Conservation (phyloP, 1,139 yeast species). For the Arxiozyma heterogenica region DNA sequence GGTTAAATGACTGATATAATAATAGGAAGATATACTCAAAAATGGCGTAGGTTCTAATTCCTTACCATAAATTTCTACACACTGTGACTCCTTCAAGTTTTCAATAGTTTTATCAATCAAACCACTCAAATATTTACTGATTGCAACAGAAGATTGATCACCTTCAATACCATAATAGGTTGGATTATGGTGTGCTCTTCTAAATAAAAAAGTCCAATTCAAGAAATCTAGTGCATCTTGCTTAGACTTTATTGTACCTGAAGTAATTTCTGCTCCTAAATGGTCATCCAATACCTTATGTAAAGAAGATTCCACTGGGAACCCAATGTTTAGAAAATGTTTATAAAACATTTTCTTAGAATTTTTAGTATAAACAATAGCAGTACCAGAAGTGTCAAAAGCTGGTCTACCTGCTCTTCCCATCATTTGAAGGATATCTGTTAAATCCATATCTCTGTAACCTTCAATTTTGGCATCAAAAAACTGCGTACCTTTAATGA, state of each 20-base stretch:
- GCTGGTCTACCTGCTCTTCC: constrained; percentile 93
- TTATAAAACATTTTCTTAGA: constrained; percentile 86
- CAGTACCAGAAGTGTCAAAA: constrained; percentile 89
- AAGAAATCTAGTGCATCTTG: constrained; percentile 90
- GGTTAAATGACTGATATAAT: constrained; percentile 87
- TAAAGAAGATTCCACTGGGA: constrained; percentile 93
- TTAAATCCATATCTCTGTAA: constrained; percentile 57
- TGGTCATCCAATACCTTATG: constrained; percentile 92
- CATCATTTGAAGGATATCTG: constrained; percentile 61
- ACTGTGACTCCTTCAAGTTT: constrained; percentile 61
- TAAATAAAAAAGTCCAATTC: constrained; percentile 88
- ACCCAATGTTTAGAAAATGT: constrained; percentile 88
- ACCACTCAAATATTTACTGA: constrained; percentile 59
- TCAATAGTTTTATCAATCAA: constrained; percentile 64
- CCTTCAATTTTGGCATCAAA: constrained; percentile 40
- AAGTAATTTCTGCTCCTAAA: constrained; percentile 89
- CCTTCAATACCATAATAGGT: constrained; percentile 79
- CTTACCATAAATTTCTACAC: constrained; percentile 47
- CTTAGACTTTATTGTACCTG: constrained; percentile 72
- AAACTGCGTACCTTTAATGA: constrained; percentile 49
- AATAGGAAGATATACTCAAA: constrained; percentile 78
- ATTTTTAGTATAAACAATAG: constrained; percentile 89
- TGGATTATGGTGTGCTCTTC: constrained; percentile 93
- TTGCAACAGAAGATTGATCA: constrained; percentile 56
- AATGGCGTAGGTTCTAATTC: constrained; percentile 64